phyloP scores from a whole-genome alignment of 176 grass and related monocot genomes.

The Eragrostis curvula region DNA sequence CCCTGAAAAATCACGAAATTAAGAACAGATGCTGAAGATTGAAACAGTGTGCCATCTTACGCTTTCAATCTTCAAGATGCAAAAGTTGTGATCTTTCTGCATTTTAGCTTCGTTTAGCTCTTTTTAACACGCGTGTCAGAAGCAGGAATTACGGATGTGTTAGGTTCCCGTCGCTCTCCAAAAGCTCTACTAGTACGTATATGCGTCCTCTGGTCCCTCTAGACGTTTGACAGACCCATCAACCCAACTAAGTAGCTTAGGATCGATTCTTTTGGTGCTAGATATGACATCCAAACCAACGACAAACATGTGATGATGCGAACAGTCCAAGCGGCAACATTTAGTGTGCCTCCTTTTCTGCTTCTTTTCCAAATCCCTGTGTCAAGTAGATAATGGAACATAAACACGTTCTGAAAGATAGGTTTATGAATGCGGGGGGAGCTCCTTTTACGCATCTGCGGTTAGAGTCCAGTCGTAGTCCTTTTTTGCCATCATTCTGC shows the following conservation, averaged over 20 bases:
- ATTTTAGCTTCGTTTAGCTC: neutral
- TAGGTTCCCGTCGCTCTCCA: constrained; percentile 45
- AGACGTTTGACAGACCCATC: constrained; percentile 19
- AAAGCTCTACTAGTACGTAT: constrained; percentile 1
- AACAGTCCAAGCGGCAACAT: neutral
- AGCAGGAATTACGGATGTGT: constrained; percentile 22
- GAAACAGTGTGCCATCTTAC: neutral
- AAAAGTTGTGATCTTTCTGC: neutral
- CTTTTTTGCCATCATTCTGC: neutral
- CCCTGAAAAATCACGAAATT: neutral
- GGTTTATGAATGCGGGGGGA: too few species aligned
- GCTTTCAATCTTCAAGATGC: constrained; percentile 18
- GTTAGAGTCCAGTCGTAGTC: neutral
- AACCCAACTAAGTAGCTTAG: neutral
- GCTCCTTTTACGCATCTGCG: neutral
- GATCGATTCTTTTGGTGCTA: neutral
- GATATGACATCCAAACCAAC: constrained; percentile 12
- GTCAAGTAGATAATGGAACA: constrained; percentile 19
- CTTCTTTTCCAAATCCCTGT: neutral
- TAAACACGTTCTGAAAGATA: constrained; percentile 8
- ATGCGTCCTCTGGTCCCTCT: constrained; percentile 1
- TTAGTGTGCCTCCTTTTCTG: neutral
- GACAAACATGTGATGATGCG: constrained; percentile 21
- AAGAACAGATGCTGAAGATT: constrained; percentile 4
- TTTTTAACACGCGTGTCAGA: constrained; percentile 1